Percentiles rank a stretch among this genome's conserved stretches.
phyloP scores from a whole-genome alignment of 1,284 basidiomycete species.

The Puccinia novopanici region DNA sequence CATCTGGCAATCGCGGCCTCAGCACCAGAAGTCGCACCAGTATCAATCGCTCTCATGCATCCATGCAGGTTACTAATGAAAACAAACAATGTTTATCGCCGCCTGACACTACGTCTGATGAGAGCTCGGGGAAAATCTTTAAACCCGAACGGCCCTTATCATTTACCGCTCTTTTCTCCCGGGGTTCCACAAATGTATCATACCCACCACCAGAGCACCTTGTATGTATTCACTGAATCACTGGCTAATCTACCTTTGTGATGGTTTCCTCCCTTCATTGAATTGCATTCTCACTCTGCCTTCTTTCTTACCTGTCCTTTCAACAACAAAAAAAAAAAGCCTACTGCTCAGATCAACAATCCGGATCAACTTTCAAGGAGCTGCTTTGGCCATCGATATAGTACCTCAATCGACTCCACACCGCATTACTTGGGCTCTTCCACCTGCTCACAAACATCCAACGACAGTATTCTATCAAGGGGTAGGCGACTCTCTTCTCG shows the following conservation, averaged over 20 bases:
- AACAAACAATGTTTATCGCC: not conserved
- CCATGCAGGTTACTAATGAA: not conserved
- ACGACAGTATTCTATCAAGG: slow-evolving; percentile 39
- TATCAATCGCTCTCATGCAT: slow-evolving; percentile 10
- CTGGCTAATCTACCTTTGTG: not conserved
- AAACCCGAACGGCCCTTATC: slow-evolving; percentile 42
- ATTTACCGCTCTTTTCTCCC: slow-evolving; percentile 46
- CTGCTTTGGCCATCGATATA: slow-evolving; percentile 31
- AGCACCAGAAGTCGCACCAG: slow-evolving; percentile 35
- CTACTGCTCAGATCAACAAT: not conserved
- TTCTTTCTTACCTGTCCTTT: not conserved
- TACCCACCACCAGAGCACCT: not conserved
- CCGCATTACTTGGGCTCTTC: not conserved
- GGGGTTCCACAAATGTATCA: slow-evolving; percentile 1
- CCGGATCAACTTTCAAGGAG: not conserved
- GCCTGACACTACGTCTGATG: slow-evolving; percentile 11
- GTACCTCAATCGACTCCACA: slow-evolving; percentile 45
- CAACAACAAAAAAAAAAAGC: not conserved
- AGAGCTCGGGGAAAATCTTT: not conserved
- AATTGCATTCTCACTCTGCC: not conserved
- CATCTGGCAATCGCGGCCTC: slow-evolving; percentile 6
- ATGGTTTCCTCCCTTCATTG: not conserved
- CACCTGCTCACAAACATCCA: slow-evolving; percentile 25
- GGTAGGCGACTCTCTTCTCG: slow-evolving; percentile 38
- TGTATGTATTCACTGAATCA: not conserved